These are phyloP conservation scores for Kuraishia borneana DNA, from an alignment of 805 yeast genomes.

Conservation along the genomic window DNA sequence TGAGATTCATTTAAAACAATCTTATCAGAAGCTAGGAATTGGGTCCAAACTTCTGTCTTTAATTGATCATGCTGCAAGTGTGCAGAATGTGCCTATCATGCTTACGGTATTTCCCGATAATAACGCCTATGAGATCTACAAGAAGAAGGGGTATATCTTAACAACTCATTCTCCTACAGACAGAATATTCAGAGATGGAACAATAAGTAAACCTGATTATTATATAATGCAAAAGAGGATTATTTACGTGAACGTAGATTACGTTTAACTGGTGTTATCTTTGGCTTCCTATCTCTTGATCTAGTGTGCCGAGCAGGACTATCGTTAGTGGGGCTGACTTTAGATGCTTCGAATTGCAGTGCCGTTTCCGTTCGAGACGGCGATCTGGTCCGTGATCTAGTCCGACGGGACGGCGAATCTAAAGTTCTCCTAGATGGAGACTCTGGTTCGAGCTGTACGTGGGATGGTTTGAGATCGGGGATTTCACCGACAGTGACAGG, in stretches of 20 bases:
- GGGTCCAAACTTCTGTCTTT: slow-evolving; percentile 28
- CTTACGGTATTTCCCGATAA: slow-evolving; percentile 44
- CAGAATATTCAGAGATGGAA: slow-evolving; percentile 26
- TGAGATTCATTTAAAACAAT: slow-evolving; percentile 38
- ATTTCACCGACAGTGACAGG: not conserved
- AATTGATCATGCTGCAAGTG: slow-evolving; percentile 12
- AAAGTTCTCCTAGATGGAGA: too few species aligned
- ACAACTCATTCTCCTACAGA: slow-evolving; percentile 35
- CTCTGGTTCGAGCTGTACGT: too few species aligned
- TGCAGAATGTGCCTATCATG: slow-evolving; percentile 7
- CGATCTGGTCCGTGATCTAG: too few species aligned
- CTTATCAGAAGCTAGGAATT: slow-evolving; percentile 20
- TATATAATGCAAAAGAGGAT: slow-evolving; percentile 17
- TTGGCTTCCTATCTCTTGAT: not conserved
- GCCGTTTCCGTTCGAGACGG: too few species aligned
- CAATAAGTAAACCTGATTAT: slow-evolving; percentile 28
- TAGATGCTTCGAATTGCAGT: too few species aligned
- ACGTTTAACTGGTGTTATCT: not conserved
- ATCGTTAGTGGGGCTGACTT: too few species aligned
- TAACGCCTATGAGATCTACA: slow-evolving; percentile 32
- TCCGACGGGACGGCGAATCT: too few species aligned
- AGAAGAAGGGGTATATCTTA: slow-evolving; percentile 22
- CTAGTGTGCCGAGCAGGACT: not conserved
- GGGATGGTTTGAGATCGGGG: not conserved
- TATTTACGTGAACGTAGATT: not conserved